Evolutionary conservation across 73 alveolate genomes (phyloP).

Genomic region (Strombidium stylifer): DNA sequence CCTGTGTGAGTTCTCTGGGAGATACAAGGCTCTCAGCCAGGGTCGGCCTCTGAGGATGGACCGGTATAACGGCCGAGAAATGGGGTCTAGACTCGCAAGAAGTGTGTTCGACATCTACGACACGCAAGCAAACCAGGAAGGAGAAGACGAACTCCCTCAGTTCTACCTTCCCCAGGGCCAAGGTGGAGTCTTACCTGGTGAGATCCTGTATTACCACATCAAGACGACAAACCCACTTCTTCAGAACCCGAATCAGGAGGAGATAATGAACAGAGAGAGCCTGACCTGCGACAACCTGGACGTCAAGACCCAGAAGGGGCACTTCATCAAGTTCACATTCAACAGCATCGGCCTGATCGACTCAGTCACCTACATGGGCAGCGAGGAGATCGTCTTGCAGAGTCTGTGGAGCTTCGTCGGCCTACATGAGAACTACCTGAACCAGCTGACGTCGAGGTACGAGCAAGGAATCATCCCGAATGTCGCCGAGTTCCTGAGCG

Average conservation of each 20-base stretch:
- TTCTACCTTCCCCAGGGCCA: slow-evolving; percentile 95
- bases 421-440: slow-evolving; percentile 94
- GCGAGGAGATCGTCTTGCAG: slow-evolving; percentile 87
- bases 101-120: slow-evolving; percentile 91
- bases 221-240: slow-evolving; percentile 90
- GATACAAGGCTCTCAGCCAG: slow-evolving; percentile 89
- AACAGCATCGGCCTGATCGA: slow-evolving; percentile 96
- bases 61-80: slow-evolving; percentile 97
- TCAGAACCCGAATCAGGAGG: slow-evolving; percentile 65
- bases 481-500: slow-evolving; percentile 94
- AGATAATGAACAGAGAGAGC: slow-evolving; percentile 80
- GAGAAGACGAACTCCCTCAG: slow-evolving; percentile 85
- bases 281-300: slow-evolving; percentile 88
- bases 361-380: slow-evolving; percentile 93
- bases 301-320: slow-evolving; percentile 73
- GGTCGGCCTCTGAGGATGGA: slow-evolving; percentile 96
- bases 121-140: slow-evolving; percentile 76
- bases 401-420: slow-evolving; percentile 95
- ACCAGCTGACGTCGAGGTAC: slow-evolving; percentile 85
- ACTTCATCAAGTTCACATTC: slow-evolving; percentile 92
- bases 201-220: slow-evolving; percentile 86
- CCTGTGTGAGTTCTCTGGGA: slow-evolving; percentile 97
- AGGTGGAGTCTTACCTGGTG: slow-evolving; percentile 94
- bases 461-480: slow-evolving; percentile 88
- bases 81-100: slow-evolving; percentile 95